phyloP scores from a whole-genome alignment of 495 filamentous ascomycete species.

The Niebla homalea region DNA sequence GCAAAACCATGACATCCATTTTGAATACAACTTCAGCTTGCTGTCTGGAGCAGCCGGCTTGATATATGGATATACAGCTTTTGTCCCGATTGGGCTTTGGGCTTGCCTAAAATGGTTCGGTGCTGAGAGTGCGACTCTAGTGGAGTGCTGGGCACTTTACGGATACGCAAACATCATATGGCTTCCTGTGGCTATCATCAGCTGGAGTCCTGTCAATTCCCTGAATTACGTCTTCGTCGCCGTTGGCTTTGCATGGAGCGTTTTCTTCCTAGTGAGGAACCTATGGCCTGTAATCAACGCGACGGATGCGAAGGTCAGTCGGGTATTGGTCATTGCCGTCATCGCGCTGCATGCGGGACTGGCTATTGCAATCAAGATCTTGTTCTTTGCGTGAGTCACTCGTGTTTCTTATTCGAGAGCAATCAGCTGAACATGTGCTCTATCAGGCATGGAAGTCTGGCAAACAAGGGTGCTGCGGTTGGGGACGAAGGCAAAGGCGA shows the following conservation, averaged over 20 bases:
- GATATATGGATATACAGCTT: constrained; percentile 82
- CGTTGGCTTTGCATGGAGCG: constrained; percentile 75
- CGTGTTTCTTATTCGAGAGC: not conserved
- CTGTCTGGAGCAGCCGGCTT: constrained; percentile 73
- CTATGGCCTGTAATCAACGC: constrained; percentile 86
- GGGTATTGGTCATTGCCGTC: constrained; percentile 72
- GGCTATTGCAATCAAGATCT: constrained; percentile 82
- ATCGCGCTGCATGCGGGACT: constrained; percentile 75
- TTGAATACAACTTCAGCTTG: constrained; percentile 79
- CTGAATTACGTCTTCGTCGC: constrained; percentile 91
- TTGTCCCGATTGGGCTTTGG: constrained; percentile 77
- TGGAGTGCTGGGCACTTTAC: constrained; percentile 90
- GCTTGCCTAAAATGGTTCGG: constrained; percentile 88
- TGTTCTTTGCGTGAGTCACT: constrained; percentile 71
- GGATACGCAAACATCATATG: constrained; percentile 93
- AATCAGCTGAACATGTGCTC: not conserved
- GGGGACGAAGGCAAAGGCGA: constrained; percentile 4
- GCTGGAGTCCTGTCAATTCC: constrained; percentile 68
- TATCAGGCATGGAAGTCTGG: constrained; percentile 15
- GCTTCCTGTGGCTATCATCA: constrained; percentile 87
- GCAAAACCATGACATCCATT: constrained; percentile 42
- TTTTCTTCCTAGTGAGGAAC: constrained; percentile 80
- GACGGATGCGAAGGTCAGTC: constrained; percentile 82
- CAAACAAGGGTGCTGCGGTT: constrained; percentile 1
- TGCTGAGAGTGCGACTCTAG: constrained; percentile 65